Base-by-base conservation (phyloP, 2,329 filamentous ascomycete species). In the Monosporascus sp. region DNA sequence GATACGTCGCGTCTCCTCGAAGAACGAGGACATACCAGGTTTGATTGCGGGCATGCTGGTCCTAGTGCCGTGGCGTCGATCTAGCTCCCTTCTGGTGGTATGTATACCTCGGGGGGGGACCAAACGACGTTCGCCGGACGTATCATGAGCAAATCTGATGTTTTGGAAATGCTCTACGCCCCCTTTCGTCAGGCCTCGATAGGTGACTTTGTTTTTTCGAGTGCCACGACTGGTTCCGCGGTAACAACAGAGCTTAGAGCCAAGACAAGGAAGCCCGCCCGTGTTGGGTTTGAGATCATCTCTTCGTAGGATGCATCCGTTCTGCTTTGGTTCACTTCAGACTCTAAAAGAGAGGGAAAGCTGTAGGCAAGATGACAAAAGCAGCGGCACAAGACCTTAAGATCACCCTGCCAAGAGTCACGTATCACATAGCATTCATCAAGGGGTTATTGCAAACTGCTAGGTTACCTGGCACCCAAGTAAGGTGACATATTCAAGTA, bases 131-230 rank as follows among this genome's bases (percentile, higher is more conserved):
- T 22, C 4, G 1, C 61, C 60, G 5, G 64, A 60, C 1, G 65
- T 64, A 31, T 64, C 64, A 14, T 64, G 58, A 5, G 62, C 65
- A 35, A 55, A 68, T 24, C 54, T 61, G 51, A 68, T 63, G 41
- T 63, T 63, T 6, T 55, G 53, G 17, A 64, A 68, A 26, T 66
- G 52, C 40, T 68, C 65, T 8, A 66, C 53, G 17, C 47, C 38
- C 24, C 45, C 45, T 19, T 56, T 19, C 4, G 53, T 27, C 1
- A 50, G 40, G 40, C 58, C 55, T 20, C 48, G 48, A 51, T 64
- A 63, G 5, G 61, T 55, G 11, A 57, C 50, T 41, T 54, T 14
- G n/a, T 35, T 52, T 35, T 35, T 20, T 44, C 9, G 17, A 56
- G 16, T 16, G 44, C 35, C 3, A 55, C 56, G 22, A 55, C 48